Base-by-base conservation (phyloP, 768 basidiomycete genomes). In the Baorangia bicolor region DNA sequence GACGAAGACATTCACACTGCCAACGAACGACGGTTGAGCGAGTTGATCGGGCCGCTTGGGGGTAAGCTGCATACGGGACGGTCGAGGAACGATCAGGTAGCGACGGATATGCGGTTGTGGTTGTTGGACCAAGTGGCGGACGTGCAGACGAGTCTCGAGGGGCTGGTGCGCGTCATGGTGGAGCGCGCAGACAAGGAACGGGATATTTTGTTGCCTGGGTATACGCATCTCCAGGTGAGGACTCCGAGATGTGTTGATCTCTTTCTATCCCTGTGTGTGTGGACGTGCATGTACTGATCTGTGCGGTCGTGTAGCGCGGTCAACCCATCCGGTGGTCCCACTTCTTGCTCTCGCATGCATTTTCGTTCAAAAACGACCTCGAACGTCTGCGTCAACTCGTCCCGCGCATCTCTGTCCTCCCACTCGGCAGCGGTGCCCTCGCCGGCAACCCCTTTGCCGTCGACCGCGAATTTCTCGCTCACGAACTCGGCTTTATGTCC, bases 311-410 rank as follows among this genome's bases (percentile, higher is more conserved):
- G 28, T 62, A 99, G 96, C 90, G 97, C 37, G 97, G 89, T 20
- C 95, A 98, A 80, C 97, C 97, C 34, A 96, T 99, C 68, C 87
- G 97, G 59, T 99, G 97, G 97, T 95, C 97, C 0, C 97, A 99
- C 74, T 83, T 97, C 50, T 80, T 99, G 42, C 83, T 98, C 51
- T 96, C 94, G 21, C 94, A 99, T 72, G 94, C 94, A 5, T 91
- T 92, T 65, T 92, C 94, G 23, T 94, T 98, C 78, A 79, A 83
- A n/a, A 81, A 83, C 46, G 97, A 99, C 74, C 83, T 95, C 33
- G 85, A 92, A 61, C 87, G 93, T 21, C 82, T 97, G 18, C 80
- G 82, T 33, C 85, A 94, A 68, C 82, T 96, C 50, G 76, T 90
- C 52, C 93, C 94, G 16, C 90, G 96, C 28, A 84, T 98, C 61